Conservation (phyloP, 176 grass and related monocot species). For the Hyparrhenia diplandra region DNA sequence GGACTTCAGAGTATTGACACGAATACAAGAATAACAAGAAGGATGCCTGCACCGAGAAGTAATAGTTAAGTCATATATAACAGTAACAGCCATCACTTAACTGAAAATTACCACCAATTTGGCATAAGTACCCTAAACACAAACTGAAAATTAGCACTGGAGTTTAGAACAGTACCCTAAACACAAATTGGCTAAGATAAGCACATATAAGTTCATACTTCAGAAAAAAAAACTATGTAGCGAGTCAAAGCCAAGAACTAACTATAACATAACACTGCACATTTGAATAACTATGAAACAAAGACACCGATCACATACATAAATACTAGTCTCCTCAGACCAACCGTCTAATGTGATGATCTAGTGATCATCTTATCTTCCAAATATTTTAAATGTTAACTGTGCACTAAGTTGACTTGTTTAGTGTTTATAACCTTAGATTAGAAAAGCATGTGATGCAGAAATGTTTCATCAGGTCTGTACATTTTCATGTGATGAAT, state of each 20-base stretch:
- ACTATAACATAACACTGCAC: not conserved
- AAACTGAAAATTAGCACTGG: not conserved
- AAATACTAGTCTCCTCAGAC: not conserved
- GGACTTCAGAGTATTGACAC: slow-evolving; percentile 81
- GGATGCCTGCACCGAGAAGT: slow-evolving; percentile 60
- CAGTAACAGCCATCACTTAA: not conserved
- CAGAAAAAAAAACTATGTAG: slow-evolving; percentile 1
- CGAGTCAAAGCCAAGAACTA: not conserved
- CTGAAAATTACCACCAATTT: not conserved
- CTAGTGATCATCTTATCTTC: not conserved
- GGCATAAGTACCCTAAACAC: slow-evolving; percentile 1
- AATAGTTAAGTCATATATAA: no score
- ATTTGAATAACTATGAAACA: not conserved
- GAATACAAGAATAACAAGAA: slow-evolving; percentile 84
- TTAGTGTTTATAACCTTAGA: not conserved
- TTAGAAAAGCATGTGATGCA: not conserved
- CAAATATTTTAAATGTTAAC: not conserved
- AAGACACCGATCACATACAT: not conserved
- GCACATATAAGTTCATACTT: not conserved
- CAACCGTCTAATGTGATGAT: not conserved
- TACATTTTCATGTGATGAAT: not conserved
- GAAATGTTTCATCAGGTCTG: not conserved
- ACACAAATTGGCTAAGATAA: not conserved
- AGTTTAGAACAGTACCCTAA: slow-evolving; percentile 10
- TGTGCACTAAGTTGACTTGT: not conserved